Percentiles rank a stretch among this genome's conserved stretches.
Evolutionary conservation across 176 grass and related monocot species (phyloP).

Genomic region (Oryza nivara): DNA sequence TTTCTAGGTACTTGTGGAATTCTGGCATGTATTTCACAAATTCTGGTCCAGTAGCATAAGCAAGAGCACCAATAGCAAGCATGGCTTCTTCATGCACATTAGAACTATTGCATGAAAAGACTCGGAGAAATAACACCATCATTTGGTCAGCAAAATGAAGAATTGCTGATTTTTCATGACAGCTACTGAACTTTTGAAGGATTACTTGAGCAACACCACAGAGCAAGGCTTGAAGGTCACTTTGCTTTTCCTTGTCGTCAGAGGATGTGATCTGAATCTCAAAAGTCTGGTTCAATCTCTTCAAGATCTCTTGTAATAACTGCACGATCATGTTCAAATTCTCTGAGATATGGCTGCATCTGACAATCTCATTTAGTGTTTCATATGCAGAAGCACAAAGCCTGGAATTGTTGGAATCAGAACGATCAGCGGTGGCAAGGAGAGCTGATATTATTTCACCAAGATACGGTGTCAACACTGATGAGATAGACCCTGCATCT

Average conservation of each 20-base stretch:
- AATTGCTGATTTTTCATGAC: constrained; percentile 49
- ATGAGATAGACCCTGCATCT: constrained; percentile 49
- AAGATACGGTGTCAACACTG: constrained; percentile 54
- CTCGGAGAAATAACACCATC: constrained; percentile 56
- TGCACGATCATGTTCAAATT: constrained; percentile 50
- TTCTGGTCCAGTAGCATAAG: constrained; percentile 57
- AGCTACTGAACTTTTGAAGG: constrained; percentile 52
- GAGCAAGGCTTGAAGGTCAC: constrained; percentile 58
- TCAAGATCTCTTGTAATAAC: constrained; percentile 57
- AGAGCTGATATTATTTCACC: constrained; percentile 55
- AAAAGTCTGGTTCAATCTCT: constrained; percentile 59
- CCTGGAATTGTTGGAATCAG: constrained; percentile 42
- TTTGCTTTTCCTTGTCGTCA: constrained; percentile 61
- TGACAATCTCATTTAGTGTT: constrained; percentile 63
- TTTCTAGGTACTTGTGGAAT: constrained; percentile 62
- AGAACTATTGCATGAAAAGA: constrained; percentile 58
- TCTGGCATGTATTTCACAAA: constrained; percentile 68
- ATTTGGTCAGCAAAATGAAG: constrained; percentile 61
- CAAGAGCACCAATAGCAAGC: constrained; percentile 61
- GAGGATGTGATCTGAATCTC: constrained; percentile 56
- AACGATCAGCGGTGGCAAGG: constrained; percentile 57
- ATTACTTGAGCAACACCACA: constrained; percentile 71
- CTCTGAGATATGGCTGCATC: constrained; percentile 50
- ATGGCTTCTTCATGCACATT: constrained; percentile 65
- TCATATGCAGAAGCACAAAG: constrained; percentile 57